Evolutionary conservation across 306 rosid species (phyloP).

Genomic region (Gynostemma pentaphyllum): DNA sequence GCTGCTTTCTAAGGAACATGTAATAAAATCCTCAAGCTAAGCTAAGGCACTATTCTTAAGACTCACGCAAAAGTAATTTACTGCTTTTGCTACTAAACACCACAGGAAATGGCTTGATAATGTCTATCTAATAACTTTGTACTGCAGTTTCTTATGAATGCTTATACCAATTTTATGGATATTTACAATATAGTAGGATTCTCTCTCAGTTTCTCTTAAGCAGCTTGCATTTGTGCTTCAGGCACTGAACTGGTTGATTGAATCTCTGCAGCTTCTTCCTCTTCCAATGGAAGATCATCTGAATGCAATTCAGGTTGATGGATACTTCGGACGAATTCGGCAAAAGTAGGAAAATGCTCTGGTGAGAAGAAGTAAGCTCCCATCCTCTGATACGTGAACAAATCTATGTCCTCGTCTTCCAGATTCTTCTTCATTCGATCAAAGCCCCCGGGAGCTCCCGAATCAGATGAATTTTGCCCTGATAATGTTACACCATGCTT

Average conservation of each 20-base stretch:
- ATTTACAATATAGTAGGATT: neutral
- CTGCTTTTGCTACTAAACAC: neutral
- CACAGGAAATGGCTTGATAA: neutral
- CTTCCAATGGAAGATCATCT: conserved; percentile 50
- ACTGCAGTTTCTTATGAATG: conserved; percentile 1
- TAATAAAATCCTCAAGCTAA: conserved; percentile 7
- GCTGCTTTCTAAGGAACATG: neutral
- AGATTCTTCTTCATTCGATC: conserved; percentile 60
- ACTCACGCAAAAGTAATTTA: neutral
- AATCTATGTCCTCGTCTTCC: conserved; percentile 33
- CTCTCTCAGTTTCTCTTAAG: neutral
- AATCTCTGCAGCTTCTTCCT: conserved; percentile 39
- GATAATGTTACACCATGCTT: conserved; percentile 55
- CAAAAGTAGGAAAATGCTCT: conserved; percentile 79
- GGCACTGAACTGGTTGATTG: neutral
- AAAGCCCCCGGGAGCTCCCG: conserved; percentile 34
- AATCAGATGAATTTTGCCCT: conserved; percentile 53
- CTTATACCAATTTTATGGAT: neutral
- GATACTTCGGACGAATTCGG: conserved; percentile 54
- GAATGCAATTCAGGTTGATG: conserved; percentile 34
- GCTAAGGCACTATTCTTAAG: neutral
- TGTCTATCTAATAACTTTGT: neutral
- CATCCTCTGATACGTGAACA: conserved; percentile 88
- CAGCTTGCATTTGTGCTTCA: neutral
- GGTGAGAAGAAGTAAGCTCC: conserved; percentile 96